A percentile compares a stretch with the other conserved stretches of the same genome.
These are phyloP conservation scores for Amauroascus niger DNA, from an alignment of 2,329 filamentous ascomycete species.

Conservation along the genomic window DNA sequence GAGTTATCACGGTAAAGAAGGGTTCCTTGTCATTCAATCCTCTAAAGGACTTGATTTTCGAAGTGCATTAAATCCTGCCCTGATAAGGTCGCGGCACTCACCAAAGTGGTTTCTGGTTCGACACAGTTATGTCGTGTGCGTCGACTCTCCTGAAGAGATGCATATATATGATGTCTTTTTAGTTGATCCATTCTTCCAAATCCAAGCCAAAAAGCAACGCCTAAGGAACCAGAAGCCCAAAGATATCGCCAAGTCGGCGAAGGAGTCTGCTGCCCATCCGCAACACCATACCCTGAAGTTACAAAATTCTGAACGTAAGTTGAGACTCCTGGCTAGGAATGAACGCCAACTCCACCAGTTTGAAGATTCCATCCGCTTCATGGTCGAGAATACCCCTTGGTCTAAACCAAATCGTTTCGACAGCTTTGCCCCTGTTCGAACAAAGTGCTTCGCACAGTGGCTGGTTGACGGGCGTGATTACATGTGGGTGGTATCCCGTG, in stretches of 20 bases:
- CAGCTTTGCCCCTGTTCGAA: conserved; percentile 81
- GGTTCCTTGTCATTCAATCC: conserved; percentile 83
- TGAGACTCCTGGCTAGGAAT: conserved; percentile 83
- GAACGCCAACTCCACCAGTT: conserved; percentile 86
- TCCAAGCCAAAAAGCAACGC: conserved; percentile 61
- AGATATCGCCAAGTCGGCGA: conserved; percentile 56
- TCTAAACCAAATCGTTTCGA: conserved; percentile 70
- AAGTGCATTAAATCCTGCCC: conserved; percentile 64
- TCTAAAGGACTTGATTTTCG: conserved; percentile 81
- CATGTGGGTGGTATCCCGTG: conserved; percentile 85
- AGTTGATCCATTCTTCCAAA: conserved; percentile 78
- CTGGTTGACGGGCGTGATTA: conserved; percentile 94
- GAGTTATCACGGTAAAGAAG: conserved; percentile 96
- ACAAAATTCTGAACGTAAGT: conserved; percentile 82
- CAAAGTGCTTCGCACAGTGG: conserved; percentile 87
- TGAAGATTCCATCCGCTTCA: conserved; percentile 80
- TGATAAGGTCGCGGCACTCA: conserved; percentile 71
- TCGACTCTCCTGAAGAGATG: conserved; percentile 98
- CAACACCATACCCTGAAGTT: conserved; percentile 80
- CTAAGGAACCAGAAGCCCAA: conserved; percentile 42
- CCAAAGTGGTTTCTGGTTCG: conserved; percentile 98
- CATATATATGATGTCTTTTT: conserved; percentile 97
- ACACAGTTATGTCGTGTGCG: conserved; percentile 93
- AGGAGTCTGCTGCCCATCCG: conserved; percentile 49
- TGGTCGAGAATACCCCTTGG: conserved; percentile 77